These are phyloP conservation scores for Sonneratia caseolaris DNA, from an alignment of 345 rosid genomes.

Conservation along the genomic window DNA sequence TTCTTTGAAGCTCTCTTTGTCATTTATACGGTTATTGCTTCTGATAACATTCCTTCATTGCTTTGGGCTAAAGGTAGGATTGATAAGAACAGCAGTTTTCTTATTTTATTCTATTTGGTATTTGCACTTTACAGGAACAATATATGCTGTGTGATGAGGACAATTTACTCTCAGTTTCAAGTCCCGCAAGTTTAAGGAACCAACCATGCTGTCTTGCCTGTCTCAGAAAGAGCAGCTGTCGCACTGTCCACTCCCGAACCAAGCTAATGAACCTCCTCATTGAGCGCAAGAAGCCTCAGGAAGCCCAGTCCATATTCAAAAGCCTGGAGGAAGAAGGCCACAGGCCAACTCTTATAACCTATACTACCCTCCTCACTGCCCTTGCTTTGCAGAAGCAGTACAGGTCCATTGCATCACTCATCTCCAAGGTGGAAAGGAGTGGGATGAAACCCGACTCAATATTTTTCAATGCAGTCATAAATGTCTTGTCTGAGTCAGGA, in stretches of 20 bases:
- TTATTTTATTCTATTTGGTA: slow-evolving; percentile 8
- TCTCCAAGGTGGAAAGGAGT: slow-evolving; percentile 56
- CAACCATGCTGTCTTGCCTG: slow-evolving; percentile 50
- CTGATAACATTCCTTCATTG: not conserved
- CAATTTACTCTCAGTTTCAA: slow-evolving; percentile 22
- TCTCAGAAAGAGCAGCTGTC: slow-evolving; percentile 47
- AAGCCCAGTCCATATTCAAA: slow-evolving; percentile 56
- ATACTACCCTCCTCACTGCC: slow-evolving; percentile 68
- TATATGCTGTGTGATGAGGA: slow-evolving; percentile 21
- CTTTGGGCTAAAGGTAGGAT: not conserved
- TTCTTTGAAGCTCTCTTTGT: not conserved
- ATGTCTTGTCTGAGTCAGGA: slow-evolving; percentile 80
- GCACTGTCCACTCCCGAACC: slow-evolving; percentile 72
- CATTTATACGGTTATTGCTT: not conserved
- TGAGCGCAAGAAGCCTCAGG: slow-evolving; percentile 67
- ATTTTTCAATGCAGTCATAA: slow-evolving; percentile 85
- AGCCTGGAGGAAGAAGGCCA: slow-evolving; percentile 69
- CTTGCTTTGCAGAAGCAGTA: slow-evolving; percentile 57
- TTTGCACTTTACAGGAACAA: slow-evolving; percentile 23
- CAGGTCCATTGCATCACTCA: slow-evolving; percentile 47
- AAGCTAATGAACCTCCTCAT: slow-evolving; percentile 69
- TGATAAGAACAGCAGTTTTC: not conserved
- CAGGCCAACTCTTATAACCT: slow-evolving; percentile 70
- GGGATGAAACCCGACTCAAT: slow-evolving; percentile 78
- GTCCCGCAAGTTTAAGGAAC: slow-evolving; percentile 12